phyloP scores from a whole-genome alignment of 192 early-diverging fungal species.

The Coemansia furcata region DNA sequence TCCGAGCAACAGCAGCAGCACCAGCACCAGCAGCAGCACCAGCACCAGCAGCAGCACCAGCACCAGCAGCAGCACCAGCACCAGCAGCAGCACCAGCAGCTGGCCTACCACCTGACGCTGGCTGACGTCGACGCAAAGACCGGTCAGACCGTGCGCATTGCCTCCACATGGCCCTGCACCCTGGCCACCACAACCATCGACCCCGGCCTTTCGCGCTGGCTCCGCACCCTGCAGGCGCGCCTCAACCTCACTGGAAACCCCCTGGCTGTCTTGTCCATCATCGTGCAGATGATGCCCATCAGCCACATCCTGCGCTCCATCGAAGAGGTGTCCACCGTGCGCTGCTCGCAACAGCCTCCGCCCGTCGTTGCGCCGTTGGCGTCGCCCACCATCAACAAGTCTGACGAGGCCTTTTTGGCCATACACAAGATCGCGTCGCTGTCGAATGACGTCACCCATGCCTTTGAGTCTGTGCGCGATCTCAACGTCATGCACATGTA shows the following conservation, averaged over 20 bases:
- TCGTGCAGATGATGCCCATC: constrained; percentile 46
- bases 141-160: constrained; percentile 32
- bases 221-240: constrained; percentile 41
- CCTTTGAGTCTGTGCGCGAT: constrained; percentile 32
- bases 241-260: constrained; percentile 45
- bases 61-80: constrained; percentile 18
- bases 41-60: no score
- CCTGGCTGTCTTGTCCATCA: constrained; percentile 26
- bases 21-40: constrained; percentile 20
- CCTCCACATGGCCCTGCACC: constrained; percentile 48
- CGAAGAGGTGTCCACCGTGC: constrained; percentile 5
- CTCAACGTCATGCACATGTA: constrained; percentile 51
- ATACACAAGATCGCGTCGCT: constrained; percentile 21
- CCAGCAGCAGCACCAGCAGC: constrained; percentile 23
- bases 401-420: constrained; percentile 26
- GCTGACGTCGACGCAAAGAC: constrained; percentile 41
- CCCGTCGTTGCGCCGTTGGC: constrained; percentile 16
- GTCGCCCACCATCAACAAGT: not conserved
- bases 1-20: constrained; percentile 23
- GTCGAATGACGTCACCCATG: constrained; percentile 9
- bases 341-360: not conserved
- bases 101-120: constrained; percentile 46
- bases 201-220: constrained; percentile 44
- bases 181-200: constrained; percentile 24
- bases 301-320: constrained; percentile 34